Evolutionary conservation across 2,329 filamentous ascomycete species (phyloP).

Genomic region (Phaeoacremonium minimum): DNA sequence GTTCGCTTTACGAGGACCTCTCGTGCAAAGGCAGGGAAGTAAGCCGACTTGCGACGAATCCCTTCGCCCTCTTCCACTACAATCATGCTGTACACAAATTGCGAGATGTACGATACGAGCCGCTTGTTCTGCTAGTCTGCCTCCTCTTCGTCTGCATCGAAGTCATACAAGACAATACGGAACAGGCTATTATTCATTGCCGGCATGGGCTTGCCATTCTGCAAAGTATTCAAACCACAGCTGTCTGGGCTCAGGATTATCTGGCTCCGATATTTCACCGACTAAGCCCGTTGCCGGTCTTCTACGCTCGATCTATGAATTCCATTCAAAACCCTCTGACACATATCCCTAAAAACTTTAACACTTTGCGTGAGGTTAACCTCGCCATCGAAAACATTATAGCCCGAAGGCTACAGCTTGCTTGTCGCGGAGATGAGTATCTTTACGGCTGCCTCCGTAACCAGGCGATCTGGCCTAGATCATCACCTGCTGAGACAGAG

Average conservation of each 20-base stretch:
- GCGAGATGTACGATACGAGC: conserved; percentile 22
- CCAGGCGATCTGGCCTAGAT: conserved; percentile 24
- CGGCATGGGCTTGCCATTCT: conserved; percentile 13
- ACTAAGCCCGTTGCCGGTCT: neutral
- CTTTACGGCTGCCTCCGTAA: neutral
- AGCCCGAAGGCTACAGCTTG: neutral
- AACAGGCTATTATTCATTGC: conserved; percentile 27
- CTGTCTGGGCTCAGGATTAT: conserved; percentile 42
- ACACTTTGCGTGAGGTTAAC: no score
- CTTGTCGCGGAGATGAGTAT: neutral
- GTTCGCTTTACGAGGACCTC: conserved; percentile 34
- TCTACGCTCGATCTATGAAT: neutral
- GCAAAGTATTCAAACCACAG: conserved; percentile 7
- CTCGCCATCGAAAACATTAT: neutral
- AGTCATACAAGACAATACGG: conserved; percentile 38
- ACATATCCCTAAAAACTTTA: no score
- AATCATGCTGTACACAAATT: conserved; percentile 40
- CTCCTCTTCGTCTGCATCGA: conserved; percentile 45
- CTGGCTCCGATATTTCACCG: conserved; percentile 28
- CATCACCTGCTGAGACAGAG: no score
- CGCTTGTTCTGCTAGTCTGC: conserved; percentile 36
- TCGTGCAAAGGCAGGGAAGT: conserved; percentile 15
- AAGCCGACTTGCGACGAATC: conserved; percentile 4
- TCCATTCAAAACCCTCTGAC: neutral
- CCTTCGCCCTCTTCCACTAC: conserved; percentile 41